Percentiles rank a stretch among this genome's conserved stretches.
phyloP scores from a whole-genome alignment of 2,329 filamentous ascomycete genomes.

The Plenodomus biglobosus region DNA sequence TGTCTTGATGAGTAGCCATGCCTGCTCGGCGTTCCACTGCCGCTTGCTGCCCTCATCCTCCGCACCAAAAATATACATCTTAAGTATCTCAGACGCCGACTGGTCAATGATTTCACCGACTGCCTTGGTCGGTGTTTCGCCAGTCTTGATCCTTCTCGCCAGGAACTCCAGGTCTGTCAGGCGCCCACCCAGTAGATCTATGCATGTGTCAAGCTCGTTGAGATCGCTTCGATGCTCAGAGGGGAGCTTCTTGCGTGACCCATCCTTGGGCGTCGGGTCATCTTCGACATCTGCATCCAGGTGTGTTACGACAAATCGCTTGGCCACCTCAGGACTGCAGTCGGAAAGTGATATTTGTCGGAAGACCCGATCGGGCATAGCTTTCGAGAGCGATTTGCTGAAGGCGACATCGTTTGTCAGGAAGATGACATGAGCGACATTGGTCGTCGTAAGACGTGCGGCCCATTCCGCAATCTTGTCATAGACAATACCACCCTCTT shows the following conservation, averaged over 20 bases:
- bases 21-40: slow-evolving; percentile 81
- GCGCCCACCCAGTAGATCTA: slow-evolving; percentile 80
- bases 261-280: slow-evolving; percentile 43
- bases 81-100: slow-evolving; percentile 84
- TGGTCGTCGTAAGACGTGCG: slow-evolving; percentile 78
- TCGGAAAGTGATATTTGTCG: slow-evolving; percentile 83
- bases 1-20: slow-evolving; percentile 82
- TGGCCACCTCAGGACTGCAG: slow-evolving; percentile 78
- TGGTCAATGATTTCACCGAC: slow-evolving; percentile 88
- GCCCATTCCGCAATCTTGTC: slow-evolving; percentile 76
- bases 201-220: slow-evolving; percentile 75
- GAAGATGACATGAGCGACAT: slow-evolving; percentile 92
- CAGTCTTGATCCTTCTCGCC: slow-evolving; percentile 82
- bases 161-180: slow-evolving; percentile 96
- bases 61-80: slow-evolving; percentile 76
- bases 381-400: slow-evolving; percentile 82
- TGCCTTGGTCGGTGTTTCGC: slow-evolving; percentile 78
- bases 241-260: slow-evolving; percentile 47
- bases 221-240: slow-evolving; percentile 59
- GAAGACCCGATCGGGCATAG: slow-evolving; percentile 88
- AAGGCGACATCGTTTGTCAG: slow-evolving; percentile 87
- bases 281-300: slow-evolving; percentile 59
- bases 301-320: slow-evolving; percentile 84
- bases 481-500: slow-evolving; percentile 52
- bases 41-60: slow-evolving; percentile 57